Evolutionary conservation across 2,329 filamentous ascomycete genomes (phyloP), one percentile per base, ranked within the genome.

Genomic region (Allantophomopsis lycopodina): DNA sequence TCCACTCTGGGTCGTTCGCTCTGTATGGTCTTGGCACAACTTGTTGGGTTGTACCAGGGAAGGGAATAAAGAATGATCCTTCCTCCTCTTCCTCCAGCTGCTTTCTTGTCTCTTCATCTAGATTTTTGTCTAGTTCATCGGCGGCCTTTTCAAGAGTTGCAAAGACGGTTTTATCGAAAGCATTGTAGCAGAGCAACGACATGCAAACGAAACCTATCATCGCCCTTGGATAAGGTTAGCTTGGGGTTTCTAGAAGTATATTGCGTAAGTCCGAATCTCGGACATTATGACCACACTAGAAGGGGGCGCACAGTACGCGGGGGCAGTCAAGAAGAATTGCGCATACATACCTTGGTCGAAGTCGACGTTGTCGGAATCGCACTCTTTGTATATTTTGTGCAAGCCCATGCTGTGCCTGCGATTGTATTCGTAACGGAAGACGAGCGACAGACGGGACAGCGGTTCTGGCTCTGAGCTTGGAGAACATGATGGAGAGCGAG

Each of bases 1-100:
- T 60, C 74, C 73, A 82, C 54, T 83, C 79, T 2, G 76, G 76
- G 47, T 79, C 75, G 18, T 60, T 61, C 38, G 66, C 66, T 43
- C 61, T 63, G 51, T 77, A 79, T 2, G 68, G 69, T 21, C 57
- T 52, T 21, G 66, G 63, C 13, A 63, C 58, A 14, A 74, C 56
- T 42, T 61, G 47, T 37, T 63, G 64, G 1, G 65, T 71, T 2
- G 71, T 75, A 34, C 74, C 73, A 3, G 75, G 74, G 39, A 82
- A 69, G 0, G 78, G 73, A 7, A 83, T 66, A 44, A 81, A 81
- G 2, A 66, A 56, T 14, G 67, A 61, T 12, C 62, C 59, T 3
- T 66, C 60, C 2, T 64, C 62, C 2, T 63, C 59, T 20, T 20
- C 23, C 5, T 15, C 14, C 12, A 53, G 17, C 15, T 62, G 56